Conservation (phyloP, 495 filamentous ascomycete species). For the Tuber microsphaerosporum region DNA sequence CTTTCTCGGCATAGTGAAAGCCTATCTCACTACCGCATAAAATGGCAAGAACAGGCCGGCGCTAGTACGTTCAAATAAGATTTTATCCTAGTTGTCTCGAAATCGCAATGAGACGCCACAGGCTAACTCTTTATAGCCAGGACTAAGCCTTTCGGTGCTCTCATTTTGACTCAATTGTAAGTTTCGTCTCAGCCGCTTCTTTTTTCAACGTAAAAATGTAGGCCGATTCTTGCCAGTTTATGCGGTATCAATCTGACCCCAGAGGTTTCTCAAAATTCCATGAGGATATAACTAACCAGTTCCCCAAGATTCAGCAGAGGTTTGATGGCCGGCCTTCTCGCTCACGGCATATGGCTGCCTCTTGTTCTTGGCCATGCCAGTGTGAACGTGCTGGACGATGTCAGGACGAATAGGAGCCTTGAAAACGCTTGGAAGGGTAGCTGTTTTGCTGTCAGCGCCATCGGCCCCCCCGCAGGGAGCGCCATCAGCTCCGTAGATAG, state of each 20-base stretch:
- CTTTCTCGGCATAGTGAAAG: slow-evolving; percentile 3
- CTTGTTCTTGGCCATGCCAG: slow-evolving; percentile 99
- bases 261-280: not conserved
- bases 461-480: slow-evolving; percentile 57
- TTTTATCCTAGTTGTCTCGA: too few species aligned
- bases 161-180: too few species aligned
- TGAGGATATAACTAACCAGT: slow-evolving; percentile 70
- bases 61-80: too few species aligned
- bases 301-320: slow-evolving; percentile 99
- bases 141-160: too few species aligned
- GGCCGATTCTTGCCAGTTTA: too few species aligned
- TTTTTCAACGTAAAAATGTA: too few species aligned
- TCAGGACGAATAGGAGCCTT: slow-evolving; percentile 91
- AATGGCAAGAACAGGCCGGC: too few species aligned
- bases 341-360: slow-evolving; percentile 98
- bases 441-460: slow-evolving; percentile 49
- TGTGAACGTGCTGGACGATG: slow-evolving; percentile 97
- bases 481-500: slow-evolving; percentile 88
- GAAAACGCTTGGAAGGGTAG: slow-evolving; percentile 92
- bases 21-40: not conserved
- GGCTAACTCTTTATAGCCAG: too few species aligned
- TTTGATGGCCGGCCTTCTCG: slow-evolving; percentile 99
- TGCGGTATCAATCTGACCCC: not conserved
- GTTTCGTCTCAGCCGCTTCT: too few species aligned
- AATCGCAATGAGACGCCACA: too few species aligned